These are phyloP conservation scores for Escovopsis weberi DNA, from an alignment of 2,329 filamentous ascomycete genomes.

Conservation along the genomic window DNA sequence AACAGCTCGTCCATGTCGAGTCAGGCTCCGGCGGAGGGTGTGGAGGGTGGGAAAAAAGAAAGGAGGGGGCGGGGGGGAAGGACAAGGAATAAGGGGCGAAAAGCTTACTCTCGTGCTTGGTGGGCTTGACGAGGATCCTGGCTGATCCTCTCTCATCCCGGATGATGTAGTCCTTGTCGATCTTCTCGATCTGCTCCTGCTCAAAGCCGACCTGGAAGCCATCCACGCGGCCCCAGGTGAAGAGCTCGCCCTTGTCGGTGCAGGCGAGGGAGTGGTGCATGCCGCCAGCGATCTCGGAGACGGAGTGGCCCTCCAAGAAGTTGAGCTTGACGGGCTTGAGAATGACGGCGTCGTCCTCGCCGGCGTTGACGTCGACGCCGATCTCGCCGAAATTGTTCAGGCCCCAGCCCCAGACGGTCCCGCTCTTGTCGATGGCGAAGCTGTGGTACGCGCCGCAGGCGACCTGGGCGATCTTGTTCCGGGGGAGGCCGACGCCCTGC, in stretches of 20 bases:
- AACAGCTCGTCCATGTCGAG: not conserved
- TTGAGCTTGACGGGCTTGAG: conserved; percentile 55
- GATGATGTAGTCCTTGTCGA: conserved; percentile 37
- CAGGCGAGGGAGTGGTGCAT: conserved; percentile 60
- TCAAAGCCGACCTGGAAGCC: conserved; percentile 40
- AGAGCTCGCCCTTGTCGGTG: conserved; percentile 39
- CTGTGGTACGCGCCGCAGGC: conserved; percentile 66
- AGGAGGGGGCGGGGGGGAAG: not conserved
- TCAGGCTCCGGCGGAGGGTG: not conserved
- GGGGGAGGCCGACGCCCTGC: conserved; percentile 39
- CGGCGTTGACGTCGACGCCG: conserved; percentile 43
- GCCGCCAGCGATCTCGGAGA: conserved; percentile 55
- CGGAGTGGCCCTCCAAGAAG: conserved; percentile 45
- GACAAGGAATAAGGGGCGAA: too few relatives aligned
- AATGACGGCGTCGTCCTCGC: conserved; percentile 47
- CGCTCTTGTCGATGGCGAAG: conserved; percentile 60
- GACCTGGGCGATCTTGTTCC: conserved; percentile 42
- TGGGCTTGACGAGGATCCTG: conserved; percentile 43
- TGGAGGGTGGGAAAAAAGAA: too few relatives aligned
- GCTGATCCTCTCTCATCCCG: conserved; percentile 47
- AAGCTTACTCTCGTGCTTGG: conserved; percentile 28
- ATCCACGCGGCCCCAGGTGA: conserved; percentile 46
- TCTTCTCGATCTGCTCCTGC: conserved; percentile 31
- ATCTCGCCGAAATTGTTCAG: conserved; percentile 79
- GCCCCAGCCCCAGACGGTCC: conserved; percentile 67